Base-by-base conservation (phyloP, 2,329 filamentous ascomycete genomes). In the Cordyceps cateniannulata region DNA sequence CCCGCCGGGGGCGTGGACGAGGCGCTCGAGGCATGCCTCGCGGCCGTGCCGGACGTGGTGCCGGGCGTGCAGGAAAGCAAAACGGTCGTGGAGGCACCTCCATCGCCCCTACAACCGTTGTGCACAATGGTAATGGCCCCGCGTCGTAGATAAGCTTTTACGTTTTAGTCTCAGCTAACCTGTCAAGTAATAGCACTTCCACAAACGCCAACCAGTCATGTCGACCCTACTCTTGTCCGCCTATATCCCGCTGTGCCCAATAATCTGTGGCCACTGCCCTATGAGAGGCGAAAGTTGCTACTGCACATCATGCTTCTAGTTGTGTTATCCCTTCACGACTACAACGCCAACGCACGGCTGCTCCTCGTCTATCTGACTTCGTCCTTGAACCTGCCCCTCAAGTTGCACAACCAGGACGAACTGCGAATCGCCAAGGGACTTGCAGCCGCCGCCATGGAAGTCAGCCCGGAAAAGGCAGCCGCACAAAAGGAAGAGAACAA, bases 271-370 rank as follows among this genome's bases (percentile, higher is more conserved):
- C 77, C 80, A 10, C 74, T 90, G 2, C 75, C 83, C 0, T 73
- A 83, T 52, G 82, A 85, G 56, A 88, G 86, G 67, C 79, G 87
- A 49, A 81, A 82, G 27, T 76, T 92, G 8, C 79, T 96, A 7
- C 75, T 96, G 8, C 88, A 95, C 66, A 83, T 86, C 0, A 76
- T 91, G 45, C 76, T 96, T 1, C 77, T 96, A 3, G 77, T 95
- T 27, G 69, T 93, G 6, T 75, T 96, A 2, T 92, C 89, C 2
- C 76, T 96, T 16, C 87, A 95, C 68, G 85, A 89, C 64, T 96
- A 95, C 72, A 84, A 81, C 47, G 84, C 89, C 5, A 86, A 90
- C 67, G 89, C 90, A 3, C 84, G 90, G 14, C 79, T 90, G 2
- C 76, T 95, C 22, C 79, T 96, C 57, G 76, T 91, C 18, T 81